Conservation (phyloP, 306 rosid genomes). For the Ochetophila trinervis region DNA sequence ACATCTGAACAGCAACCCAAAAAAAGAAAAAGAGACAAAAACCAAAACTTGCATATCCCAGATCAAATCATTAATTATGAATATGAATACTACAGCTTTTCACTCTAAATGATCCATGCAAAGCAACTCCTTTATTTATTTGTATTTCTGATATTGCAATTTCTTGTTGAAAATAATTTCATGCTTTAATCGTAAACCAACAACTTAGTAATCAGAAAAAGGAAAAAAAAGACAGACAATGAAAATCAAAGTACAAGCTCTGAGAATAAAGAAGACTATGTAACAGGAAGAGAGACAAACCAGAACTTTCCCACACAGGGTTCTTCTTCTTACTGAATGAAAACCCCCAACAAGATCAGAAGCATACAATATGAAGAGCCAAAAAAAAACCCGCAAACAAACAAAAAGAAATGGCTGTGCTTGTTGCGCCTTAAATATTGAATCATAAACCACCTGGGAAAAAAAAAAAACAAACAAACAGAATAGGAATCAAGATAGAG, state of each 20-base stretch:
- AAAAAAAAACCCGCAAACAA: slow-evolving; percentile 7
- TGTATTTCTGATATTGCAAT: too few species aligned
- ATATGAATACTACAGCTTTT: neutral
- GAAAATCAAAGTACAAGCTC: neutral
- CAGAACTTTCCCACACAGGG: slow-evolving; percentile 18
- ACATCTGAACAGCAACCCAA: neutral
- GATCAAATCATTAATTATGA: neutral
- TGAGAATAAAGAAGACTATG: slow-evolving; percentile 8
- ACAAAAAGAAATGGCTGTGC: slow-evolving; percentile 5
- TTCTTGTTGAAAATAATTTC: neutral
- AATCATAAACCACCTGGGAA: slow-evolving; percentile 7
- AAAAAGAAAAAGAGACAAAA: neutral
- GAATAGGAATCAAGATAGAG: neutral
- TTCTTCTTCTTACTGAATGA: slow-evolving; percentile 15
- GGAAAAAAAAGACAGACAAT: neutral
- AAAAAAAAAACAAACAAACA: neutral
- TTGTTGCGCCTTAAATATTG: neutral
- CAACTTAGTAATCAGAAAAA: neutral
- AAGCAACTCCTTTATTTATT: too few species aligned
- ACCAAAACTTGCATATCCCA: neutral
- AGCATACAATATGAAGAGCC: slow-evolving; percentile 6
- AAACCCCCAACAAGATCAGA: slow-evolving; percentile 13
- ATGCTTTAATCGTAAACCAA: slow-evolving; percentile 3
- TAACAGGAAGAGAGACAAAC: neutral
- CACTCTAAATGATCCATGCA: neutral